A percentile compares a stretch with the other conserved stretches of the same genome.
Evolutionary conservation across 352 stramenopile genomes (phyloP).

Genomic region (Globisporangium mamillatum): DNA sequence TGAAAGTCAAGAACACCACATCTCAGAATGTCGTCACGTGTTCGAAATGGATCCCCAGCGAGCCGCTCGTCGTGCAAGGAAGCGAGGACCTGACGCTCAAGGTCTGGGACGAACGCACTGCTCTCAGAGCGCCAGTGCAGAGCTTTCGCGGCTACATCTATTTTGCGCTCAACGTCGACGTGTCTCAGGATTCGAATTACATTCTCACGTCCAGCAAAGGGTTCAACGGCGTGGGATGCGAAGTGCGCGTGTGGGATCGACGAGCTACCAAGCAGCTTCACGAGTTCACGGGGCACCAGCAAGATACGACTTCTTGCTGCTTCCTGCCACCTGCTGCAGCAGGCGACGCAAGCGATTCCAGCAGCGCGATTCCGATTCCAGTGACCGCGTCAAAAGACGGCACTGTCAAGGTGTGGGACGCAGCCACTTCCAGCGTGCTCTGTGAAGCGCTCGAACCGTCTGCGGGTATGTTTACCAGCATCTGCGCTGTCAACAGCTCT

Average conservation of each 20-base stretch:
- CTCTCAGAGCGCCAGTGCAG: constrained; percentile 46
- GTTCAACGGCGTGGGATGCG: constrained; percentile 78
- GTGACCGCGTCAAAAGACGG: constrained; percentile 81
- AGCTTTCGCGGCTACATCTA: constrained; percentile 73
- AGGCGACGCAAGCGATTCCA: not conserved
- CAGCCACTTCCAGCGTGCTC: constrained; percentile 20
- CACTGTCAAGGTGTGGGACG: constrained; percentile 73
- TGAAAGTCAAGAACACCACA: constrained; percentile 60
- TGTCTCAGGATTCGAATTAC: constrained; percentile 49
- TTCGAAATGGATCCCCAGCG: constrained; percentile 68
- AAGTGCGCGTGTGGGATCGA: constrained; percentile 79
- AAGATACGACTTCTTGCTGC: constrained; percentile 75
- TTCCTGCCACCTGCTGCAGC: constrained; percentile 37
- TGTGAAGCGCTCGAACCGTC: constrained; percentile 46
- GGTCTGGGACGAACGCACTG: constrained; percentile 67
- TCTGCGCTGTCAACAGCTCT: constrained; percentile 34
- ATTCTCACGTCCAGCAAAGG: constrained; percentile 84
- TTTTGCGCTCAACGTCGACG: constrained; percentile 69
- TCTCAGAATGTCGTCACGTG: constrained; percentile 86
- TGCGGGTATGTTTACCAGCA: constrained; percentile 60
- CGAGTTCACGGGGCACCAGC: constrained; percentile 63
- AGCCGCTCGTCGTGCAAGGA: constrained; percentile 64
- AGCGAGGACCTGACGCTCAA: constrained; percentile 83
- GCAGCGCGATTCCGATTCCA: constrained; percentile 23
- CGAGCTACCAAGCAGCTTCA: constrained; percentile 55